Evolutionary conservation across 2,329 filamentous ascomycete species (phyloP).

Genomic region (Colletotrichum zoysiae): DNA sequence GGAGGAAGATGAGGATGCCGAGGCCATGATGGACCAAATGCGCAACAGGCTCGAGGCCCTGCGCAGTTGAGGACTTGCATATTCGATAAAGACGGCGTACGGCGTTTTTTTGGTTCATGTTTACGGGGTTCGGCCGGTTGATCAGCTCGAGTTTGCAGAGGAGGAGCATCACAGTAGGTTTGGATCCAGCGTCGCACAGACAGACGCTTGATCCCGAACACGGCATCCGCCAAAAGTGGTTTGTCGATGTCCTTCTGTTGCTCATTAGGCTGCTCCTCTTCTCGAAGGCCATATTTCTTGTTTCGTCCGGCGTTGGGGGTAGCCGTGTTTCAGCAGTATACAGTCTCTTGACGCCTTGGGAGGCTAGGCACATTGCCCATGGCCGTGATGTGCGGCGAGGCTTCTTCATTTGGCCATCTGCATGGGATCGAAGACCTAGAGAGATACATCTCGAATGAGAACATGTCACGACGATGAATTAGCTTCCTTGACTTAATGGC

Average conservation of each 20-base stretch:
- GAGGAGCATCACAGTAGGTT: slow-evolving; percentile 10
- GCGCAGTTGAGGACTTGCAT: slow-evolving; percentile 73
- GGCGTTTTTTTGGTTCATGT: slow-evolving; percentile 27
- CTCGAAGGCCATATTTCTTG: slow-evolving; percentile 9
- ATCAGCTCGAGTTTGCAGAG: slow-evolving; percentile 13
- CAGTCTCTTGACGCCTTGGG: slow-evolving; percentile 4
- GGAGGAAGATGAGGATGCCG: slow-evolving; percentile 82
- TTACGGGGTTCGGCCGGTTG: background rate
- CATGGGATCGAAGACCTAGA: background rate
- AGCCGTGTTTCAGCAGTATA: slow-evolving; percentile 29
- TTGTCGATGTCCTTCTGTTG: background rate
- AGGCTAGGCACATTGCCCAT: background rate
- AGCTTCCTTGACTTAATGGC: background rate
- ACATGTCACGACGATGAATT: background rate
- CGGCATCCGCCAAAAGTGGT: background rate
- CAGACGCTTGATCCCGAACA: slow-evolving; percentile 8
- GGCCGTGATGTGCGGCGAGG: background rate
- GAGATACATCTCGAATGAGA: background rate
- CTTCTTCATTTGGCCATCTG: background rate
- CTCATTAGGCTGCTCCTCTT: slow-evolving; percentile 18
- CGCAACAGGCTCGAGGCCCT: slow-evolving; percentile 89
- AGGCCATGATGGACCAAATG: slow-evolving; percentile 95
- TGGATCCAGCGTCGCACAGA: slow-evolving; percentile 16
- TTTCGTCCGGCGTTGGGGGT: slow-evolving; percentile 39
- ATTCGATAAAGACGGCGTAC: slow-evolving; percentile 34